phyloP scores from a whole-genome alignment of 345 rosid species.

The Populus nigra region DNA sequence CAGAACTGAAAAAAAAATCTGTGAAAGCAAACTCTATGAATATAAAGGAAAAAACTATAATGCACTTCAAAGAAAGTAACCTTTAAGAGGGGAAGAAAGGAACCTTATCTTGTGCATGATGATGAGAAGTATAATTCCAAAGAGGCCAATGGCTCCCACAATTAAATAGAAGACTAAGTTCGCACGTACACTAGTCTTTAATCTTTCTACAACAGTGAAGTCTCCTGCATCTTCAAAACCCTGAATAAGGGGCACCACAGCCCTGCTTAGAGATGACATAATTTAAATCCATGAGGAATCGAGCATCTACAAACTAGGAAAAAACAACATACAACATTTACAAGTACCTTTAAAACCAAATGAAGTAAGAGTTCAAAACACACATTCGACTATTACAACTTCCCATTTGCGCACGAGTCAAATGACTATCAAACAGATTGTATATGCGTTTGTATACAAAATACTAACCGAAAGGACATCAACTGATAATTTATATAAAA shows the following conservation, averaged over 20 bases:
- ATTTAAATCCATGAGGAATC: conserved; percentile 43
- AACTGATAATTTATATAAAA: not conserved
- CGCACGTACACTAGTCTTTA: conserved; percentile 86
- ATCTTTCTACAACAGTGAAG: conserved; percentile 78
- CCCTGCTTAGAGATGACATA: conserved; percentile 82
- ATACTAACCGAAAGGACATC: not conserved
- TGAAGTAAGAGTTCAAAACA: not conserved
- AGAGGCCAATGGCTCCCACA: conserved; percentile 81
- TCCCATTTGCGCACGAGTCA: not conserved
- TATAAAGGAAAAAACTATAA: conserved; percentile 1
- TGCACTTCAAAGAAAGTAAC: not conserved
- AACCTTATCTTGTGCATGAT: conserved; percentile 62
- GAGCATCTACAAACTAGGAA: conserved; percentile 29
- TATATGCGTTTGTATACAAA: not conserved
- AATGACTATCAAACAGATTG: not conserved
- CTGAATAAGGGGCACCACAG: conserved; percentile 98
- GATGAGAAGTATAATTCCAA: conserved; percentile 89
- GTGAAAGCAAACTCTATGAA: conserved; percentile 7
- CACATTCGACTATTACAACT: not conserved
- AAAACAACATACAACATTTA: conserved; percentile 9
- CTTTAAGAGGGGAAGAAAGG: conserved; percentile 6
- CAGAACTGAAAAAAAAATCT: conserved; percentile 10
- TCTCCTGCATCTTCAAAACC: conserved; percentile 99
- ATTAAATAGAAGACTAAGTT: conserved; percentile 89
- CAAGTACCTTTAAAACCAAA: not conserved